A percentile compares a stretch with the other conserved stretches of the same genome.
Evolutionary conservation across 2,329 filamentous ascomycete genomes (phyloP).

Genomic region (Stylonectria norvegica): DNA sequence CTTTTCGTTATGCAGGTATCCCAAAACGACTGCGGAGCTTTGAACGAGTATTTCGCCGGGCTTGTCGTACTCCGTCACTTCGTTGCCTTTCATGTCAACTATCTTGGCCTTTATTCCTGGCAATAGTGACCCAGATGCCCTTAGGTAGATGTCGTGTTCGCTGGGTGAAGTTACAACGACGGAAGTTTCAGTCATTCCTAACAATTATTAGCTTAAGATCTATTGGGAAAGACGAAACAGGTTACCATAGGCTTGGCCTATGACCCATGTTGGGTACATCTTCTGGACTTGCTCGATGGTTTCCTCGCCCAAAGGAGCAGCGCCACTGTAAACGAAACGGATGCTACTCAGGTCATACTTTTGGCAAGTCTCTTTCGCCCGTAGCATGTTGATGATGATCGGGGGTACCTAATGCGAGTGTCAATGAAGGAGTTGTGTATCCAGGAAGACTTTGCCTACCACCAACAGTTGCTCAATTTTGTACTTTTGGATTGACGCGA

Average conservation of each 20-base stretch:
- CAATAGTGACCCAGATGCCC: neutral
- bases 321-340: slow-evolving; percentile 62
- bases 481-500: slow-evolving; percentile 62
- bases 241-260: slow-evolving; percentile 47
- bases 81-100: neutral
- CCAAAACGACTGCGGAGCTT: neutral
- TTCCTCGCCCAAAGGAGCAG: slow-evolving; percentile 68
- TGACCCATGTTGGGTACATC: slow-evolving; percentile 59
- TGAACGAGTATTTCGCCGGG: neutral
- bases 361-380: slow-evolving; percentile 53
- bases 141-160: neutral
- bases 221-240: neutral
- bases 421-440: neutral
- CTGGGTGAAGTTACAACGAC: neutral
- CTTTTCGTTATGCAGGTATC: neutral
- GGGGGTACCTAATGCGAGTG: slow-evolving; percentile 51
- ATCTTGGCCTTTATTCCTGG: neutral
- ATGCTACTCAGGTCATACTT: slow-evolving; percentile 69
- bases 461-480: slow-evolving; percentile 65
- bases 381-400: slow-evolving; percentile 70
- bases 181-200: neutral
- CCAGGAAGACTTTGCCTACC: slow-evolving; percentile 27
- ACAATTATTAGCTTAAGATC: neutral
- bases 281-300: slow-evolving; percentile 59
- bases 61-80: neutral